Evolutionary conservation across 495 filamentous ascomycete species (phyloP).

Genomic region (Chaetomium fimeti): DNA sequence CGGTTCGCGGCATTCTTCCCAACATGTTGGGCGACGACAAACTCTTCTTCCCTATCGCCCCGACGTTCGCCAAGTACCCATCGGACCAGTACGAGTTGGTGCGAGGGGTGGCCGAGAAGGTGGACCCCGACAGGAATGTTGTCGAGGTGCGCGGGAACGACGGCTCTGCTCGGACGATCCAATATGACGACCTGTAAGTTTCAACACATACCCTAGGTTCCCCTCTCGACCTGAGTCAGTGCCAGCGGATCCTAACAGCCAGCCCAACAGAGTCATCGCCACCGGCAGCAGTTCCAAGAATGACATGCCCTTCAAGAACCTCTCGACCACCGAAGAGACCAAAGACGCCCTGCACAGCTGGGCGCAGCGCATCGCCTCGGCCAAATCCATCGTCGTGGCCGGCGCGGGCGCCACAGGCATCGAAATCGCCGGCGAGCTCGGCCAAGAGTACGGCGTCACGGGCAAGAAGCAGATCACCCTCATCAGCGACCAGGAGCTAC

Average conservation of each 20-base stretch:
- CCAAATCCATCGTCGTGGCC: constrained; percentile 61
- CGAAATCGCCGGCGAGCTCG: constrained; percentile 61
- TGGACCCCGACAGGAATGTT: constrained; percentile 48
- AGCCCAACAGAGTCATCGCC: constrained; percentile 47
- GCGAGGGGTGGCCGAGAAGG: constrained; percentile 49
- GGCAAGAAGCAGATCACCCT: constrained; percentile 48
- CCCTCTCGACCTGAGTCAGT: too few relatives aligned
- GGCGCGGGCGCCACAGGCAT: constrained; percentile 70
- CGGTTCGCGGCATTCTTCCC: constrained; percentile 47
- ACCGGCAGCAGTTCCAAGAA: constrained; percentile 47
- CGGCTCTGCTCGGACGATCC: constrained; percentile 33
- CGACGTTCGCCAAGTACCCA: constrained; percentile 53
- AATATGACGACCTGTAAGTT: constrained; percentile 51
- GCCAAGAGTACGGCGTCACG: constrained; percentile 40
- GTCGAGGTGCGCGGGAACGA: constrained; percentile 43
- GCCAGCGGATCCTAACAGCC: constrained; percentile 3
- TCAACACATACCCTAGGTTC: not conserved
- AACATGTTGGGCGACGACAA: constrained; percentile 40
- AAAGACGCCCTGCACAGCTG: constrained; percentile 44
- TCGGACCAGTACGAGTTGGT: constrained; percentile 55
- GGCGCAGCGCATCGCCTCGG: constrained; percentile 48
- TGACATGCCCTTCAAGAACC: constrained; percentile 54
- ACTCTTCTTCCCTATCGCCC: constrained; percentile 49
- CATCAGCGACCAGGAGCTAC: constrained; percentile 35
- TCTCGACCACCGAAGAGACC: constrained; percentile 44